Evolutionary conservation across 441 rosid species (phyloP), one percentile per base, ranked within the genome.

Genomic region (Adansonia rubrostipa): DNA sequence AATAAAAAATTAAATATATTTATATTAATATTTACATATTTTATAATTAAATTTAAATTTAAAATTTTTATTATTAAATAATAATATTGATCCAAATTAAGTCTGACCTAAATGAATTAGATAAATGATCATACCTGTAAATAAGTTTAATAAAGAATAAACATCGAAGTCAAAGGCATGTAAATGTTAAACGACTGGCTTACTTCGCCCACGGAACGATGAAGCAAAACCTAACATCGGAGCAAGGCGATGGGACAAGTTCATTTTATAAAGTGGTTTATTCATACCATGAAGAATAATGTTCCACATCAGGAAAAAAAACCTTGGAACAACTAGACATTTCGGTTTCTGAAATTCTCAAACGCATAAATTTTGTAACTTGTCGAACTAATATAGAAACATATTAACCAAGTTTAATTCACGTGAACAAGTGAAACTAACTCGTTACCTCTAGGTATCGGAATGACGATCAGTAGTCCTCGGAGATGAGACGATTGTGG

Each of bases 381-480:
- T 63, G 69, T 68, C 44, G 15, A 73, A 40, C 64, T 40, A 40
- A 67, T 82, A 80, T 56, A 73, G 4, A 65, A 77, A 73, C 73
- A 68, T 62, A 51, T 78, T 78, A 76, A 78, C 74, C 65, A 53
- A 53, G 50, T 76, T 85, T 84, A 28, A 81, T 83, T 78, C 77
- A 77, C 22, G 20, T 77, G 82, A 80, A 68, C 82, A 84, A 54
- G 73, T 65, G 80, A 86, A 77, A 77, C 77, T 74, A 71, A 80
- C 86, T 79, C 82, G 40, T 63, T 60, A 76, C 77, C 86, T 78
- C 60, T 28, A 63, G 81, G 86, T 36, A 77, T 78, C 73, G 50
- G 76, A 85, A 82, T 75, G 81, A 82, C 79, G 80, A 86, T 80
- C 75, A 67, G 71, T 66, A 71, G 40, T 75, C 81, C 83, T 77